Base-by-base conservation (phyloP, 176 grass and related monocot species). In the Thalia dealbata region DNA sequence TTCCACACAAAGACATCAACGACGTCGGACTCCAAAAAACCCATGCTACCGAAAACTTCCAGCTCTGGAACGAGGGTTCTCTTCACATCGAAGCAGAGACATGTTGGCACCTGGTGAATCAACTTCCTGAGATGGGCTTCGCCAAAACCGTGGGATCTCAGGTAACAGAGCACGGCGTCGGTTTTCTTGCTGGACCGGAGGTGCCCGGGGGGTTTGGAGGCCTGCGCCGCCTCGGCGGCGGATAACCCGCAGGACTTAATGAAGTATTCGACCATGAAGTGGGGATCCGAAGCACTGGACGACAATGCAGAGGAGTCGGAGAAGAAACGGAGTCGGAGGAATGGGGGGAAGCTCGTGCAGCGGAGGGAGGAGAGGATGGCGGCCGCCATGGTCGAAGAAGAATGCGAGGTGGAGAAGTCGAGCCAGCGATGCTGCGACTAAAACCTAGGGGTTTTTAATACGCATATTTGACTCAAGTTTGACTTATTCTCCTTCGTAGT, bases 191-290 rank as follows among this genome's bases (percentile, higher is more conserved):
- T 0, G 10, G 82, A 82, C 18, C 10, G 45, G 61, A 85, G 44
- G 82, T 74, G 73, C 14, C 72, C 18, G 79, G 85, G 65, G 26
- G 25, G 54, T 9, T 64, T 79, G 24, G 75, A 68, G 61, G 60
- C 71, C 67, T 72, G 76, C 19, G 72, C 41, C 38, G 79, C 86
- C 52, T 54, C 80, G 43, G 12, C 75, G 61, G 72, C 9, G 10
- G 79, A 58, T 72, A 88, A 50, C 70, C 82, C 72, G 67, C 82
- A 84, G 6, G 60, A 73, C 75, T 75, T 69, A 38, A 88, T n/a
- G 76, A 88, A 82, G 82, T 88, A 88, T 24, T 84, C 67, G 7
- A 45, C 67, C 60, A 84, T 84, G 75, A 82, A 84, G 64, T 81
- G 81, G 5, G 70, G 70, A n/a, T n/a, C n/a, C n/a, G n/a, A n/a